A percentile compares a stretch with the other conserved stretches of the same genome.
These are phyloP conservation scores for Xerocomus spinulosus DNA, from an alignment of 768 basidiomycete genomes.

Conservation along the genomic window DNA sequence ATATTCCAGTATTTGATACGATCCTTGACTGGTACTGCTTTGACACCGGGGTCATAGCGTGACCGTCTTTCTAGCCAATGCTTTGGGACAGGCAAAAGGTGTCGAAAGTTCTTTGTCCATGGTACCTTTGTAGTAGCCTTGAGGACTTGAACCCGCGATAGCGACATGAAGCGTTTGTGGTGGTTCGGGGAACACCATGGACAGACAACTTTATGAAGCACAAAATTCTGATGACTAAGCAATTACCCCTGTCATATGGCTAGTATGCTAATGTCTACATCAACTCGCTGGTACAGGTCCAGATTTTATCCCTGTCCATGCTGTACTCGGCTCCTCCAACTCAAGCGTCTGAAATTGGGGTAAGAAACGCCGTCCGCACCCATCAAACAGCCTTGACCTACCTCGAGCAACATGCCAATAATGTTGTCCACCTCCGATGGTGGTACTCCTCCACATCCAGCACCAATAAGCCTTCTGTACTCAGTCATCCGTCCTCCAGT, in stretches of 20 bases:
- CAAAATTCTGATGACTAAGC: constrained; percentile 20
- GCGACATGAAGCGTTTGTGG: constrained; percentile 19
- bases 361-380: constrained; percentile 1
- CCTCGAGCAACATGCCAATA: constrained; percentile 81
- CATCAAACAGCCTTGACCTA: constrained; percentile 28
- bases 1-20: constrained; percentile 86
- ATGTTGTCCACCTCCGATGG: constrained; percentile 87
- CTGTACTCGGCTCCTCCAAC: constrained; percentile 70
- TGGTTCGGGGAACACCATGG: background rate
- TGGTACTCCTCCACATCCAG: constrained; percentile 84
- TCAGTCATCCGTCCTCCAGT: constrained; percentile 86
- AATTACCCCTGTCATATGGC: constrained; percentile 7
- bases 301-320: constrained; percentile 35
- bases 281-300: constrained; percentile 21
- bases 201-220: too few species aligned
- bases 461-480: constrained; percentile 83
- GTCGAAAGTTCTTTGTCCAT: constrained; percentile 64
- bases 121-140: constrained; percentile 47
- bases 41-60: constrained; percentile 40
- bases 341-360: constrained; percentile 59
- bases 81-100: constrained; percentile 59
- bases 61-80: constrained; percentile 43
- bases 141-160: constrained; percentile 36
- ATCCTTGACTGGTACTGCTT: constrained; percentile 58
- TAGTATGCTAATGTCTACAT: background rate